Base-by-base conservation (phyloP, 495 filamentous ascomycete species). In the Xylaria castorea region DNA sequence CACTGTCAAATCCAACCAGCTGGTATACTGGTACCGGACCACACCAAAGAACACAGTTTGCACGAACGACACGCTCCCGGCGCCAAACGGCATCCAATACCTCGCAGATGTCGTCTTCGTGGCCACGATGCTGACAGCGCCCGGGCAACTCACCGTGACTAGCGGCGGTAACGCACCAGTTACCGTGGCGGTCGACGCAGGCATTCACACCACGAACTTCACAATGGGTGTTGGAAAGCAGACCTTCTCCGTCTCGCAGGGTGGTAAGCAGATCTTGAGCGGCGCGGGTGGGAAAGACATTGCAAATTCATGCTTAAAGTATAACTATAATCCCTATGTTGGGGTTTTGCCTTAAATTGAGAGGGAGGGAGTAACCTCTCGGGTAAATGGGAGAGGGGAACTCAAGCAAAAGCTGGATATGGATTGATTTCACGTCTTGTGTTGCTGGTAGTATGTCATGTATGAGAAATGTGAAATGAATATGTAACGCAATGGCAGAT, bases 291-390 rank as follows among this genome's bases (percentile, higher is more conserved):
- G 85, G 71, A 84, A 84, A 73, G 81, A 87, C 32, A 83, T 90
- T 68, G 80, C 76, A n/a, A 80, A 85, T 60, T 75, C 76, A 2
- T 89, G 86, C 71, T 87, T 85, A 9, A 83, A 87, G 48, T 90
- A 89, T 78, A 89, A 89, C 75, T 89, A 86, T 79, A 89, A 90
- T 68, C 85, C 87, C 30, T 89, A 87, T 73, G 85, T 80, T 27
- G 85, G 85, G 16, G 65, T 68, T 55, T 25, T 68, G 65, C 12
- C 65, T 68, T 65, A 32, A 65, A 27, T 2, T 9, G 1, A 64
- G 61, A 6, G 0, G 38, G 3, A 6, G 1, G 16, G 38, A 11
- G 9, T 12, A 18, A 14, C 4, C 16, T 5, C n/a, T 61, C 34
- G 1, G 38, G 20, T 57, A 57, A 32, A 32, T 6, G 25, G 25